Base-by-base conservation (phyloP, 352 stramenopile genomes). In the Blastocystis sp. region DNA sequence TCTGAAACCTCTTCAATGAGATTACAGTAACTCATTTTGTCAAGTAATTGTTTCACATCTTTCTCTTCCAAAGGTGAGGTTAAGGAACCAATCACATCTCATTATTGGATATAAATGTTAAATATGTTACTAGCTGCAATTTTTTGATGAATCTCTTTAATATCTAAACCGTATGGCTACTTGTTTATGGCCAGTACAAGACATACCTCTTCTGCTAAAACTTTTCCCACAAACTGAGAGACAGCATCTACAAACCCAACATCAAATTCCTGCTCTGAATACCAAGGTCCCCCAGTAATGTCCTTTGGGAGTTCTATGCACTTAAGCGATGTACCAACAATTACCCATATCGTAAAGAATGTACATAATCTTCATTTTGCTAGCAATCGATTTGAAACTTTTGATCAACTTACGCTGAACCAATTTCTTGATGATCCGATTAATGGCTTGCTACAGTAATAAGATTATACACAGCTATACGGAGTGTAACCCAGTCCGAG, bases 351-450 rank as follows among this genome's bases (percentile, higher is more conserved):
- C 93, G 88, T 93, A 97, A 1, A 96, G 91, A 94, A 99, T 98
- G 91, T 98, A 99, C 0, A 99, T 90, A 89, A 98, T 99, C 91
- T 98, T 98, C 86, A 96, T 97, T 91, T 98, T 99, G 91, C 95
- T 97, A 59, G 93, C 97, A 56, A 99, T 97, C 9, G 94, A 97
- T 90, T 98, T 98, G 89, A 98, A 95, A 71, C 95, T 95, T 92
- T 99, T 99, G 90, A 99, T 96, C 4, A 99, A 90, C 88, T 93
- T 92, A 12, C 96, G 93, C 74, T 92, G 93, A 89, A 98, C 96
- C 35, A 99, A 90, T 88, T 96, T 90, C 88, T 98, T 97, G 89
- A 99, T 94, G 83, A 96, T 97, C 90, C 98, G 98, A 56, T 93
- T 98, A 74, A 99, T 91, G 81, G 96, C 96, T 89, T 97, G 93